A percentile compares a stretch with the other conserved stretches of the same genome.
Evolutionary conservation across 2,329 filamentous ascomycete species (phyloP).

Genomic region (Didymella pinodella): DNA sequence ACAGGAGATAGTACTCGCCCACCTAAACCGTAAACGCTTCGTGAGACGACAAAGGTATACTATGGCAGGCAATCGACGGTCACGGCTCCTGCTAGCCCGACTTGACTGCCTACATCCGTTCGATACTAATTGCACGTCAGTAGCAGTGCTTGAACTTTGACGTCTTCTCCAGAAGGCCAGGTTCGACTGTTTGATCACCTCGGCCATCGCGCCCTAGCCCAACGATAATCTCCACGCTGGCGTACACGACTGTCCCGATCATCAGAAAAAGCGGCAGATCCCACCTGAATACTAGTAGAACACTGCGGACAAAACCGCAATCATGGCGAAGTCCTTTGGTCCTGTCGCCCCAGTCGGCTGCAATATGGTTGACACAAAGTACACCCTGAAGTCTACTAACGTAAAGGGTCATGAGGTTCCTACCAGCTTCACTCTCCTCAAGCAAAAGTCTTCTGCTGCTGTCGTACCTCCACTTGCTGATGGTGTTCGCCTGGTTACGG

Average conservation of each 20-base stretch:
- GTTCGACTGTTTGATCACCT: constrained; percentile 46
- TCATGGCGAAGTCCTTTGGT: constrained; percentile 55
- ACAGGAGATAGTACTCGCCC: constrained; percentile 62
- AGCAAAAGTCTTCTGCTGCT: constrained; percentile 34
- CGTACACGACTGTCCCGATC: constrained; percentile 50
- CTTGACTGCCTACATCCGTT: constrained; percentile 33
- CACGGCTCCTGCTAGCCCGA: constrained; percentile 43
- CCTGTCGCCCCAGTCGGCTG: constrained; percentile 41
- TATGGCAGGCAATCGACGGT: constrained; percentile 47
- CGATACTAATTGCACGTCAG: constrained; percentile 46
- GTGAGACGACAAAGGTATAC: constrained; percentile 48
- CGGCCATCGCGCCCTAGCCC: constrained; percentile 35
- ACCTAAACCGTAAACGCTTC: constrained; percentile 50
- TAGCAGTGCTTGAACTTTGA: constrained; percentile 48
- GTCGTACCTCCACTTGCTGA: constrained; percentile 46
- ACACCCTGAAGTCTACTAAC: constrained; percentile 50
- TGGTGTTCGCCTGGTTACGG: constrained; percentile 68
- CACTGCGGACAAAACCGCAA: constrained; percentile 50
- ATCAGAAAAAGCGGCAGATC: constrained; percentile 58
- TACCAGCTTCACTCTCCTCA: constrained; percentile 40
- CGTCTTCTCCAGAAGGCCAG: constrained; percentile 32
- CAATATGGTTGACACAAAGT: constrained; percentile 47
- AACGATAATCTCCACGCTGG: constrained; percentile 51
- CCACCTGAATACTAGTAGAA: constrained; percentile 57
- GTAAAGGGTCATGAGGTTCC: constrained; percentile 42